A percentile compares a stretch with the other conserved stretches of the same genome.
Evolutionary conservation across 768 basidiomycete species (phyloP).

Genomic region (Leccinum imitatum): DNA sequence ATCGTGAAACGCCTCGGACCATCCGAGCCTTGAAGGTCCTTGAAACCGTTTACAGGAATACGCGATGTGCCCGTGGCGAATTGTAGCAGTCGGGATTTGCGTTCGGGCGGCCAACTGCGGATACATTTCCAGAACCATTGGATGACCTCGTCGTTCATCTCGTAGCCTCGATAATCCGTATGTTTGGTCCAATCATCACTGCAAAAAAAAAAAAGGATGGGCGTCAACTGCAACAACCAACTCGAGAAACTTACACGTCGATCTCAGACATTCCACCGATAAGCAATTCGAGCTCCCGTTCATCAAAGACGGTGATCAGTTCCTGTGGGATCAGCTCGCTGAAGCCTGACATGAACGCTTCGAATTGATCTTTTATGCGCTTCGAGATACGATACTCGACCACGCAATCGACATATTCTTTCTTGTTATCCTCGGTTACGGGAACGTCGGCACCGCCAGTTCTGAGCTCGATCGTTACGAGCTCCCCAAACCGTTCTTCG

Average conservation of each 20-base stretch:
- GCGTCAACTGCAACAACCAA: not conserved
- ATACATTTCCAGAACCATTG: conserved; percentile 99
- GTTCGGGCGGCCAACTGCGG: conserved; percentile 95
- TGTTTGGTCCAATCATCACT: conserved; percentile 99
- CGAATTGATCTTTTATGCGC: conserved; percentile 98
- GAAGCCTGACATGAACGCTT: conserved; percentile 99
- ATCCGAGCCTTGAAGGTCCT: conserved; percentile 96
- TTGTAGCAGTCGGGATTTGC: conserved; percentile 93
- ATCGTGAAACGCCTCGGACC: conserved; percentile 97
- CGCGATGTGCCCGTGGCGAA: conserved; percentile 97
- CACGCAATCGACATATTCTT: conserved; percentile 92
- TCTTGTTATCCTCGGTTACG: conserved; percentile 98
- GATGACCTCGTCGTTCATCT: conserved; percentile 93
- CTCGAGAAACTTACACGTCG: conserved; percentile 71
- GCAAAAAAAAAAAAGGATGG: not conserved
- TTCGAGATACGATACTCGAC: conserved; percentile 97
- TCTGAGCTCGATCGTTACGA: conserved; percentile 95
- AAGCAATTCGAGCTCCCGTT: conserved; percentile 93
- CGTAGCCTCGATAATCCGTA: conserved; percentile 97
- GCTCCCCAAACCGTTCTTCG: conserved; percentile 97
- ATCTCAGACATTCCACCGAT: conserved; percentile 99
- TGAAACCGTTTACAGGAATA: conserved; percentile 98
- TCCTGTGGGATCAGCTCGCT: conserved; percentile 99
- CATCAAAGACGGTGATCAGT: conserved; percentile 97
- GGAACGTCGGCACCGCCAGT: conserved; percentile 81